Evolutionary conservation across 139 green algal species (phyloP), one percentile per base, ranked within the genome.

Genomic region (Volvox reticuliferus): DNA sequence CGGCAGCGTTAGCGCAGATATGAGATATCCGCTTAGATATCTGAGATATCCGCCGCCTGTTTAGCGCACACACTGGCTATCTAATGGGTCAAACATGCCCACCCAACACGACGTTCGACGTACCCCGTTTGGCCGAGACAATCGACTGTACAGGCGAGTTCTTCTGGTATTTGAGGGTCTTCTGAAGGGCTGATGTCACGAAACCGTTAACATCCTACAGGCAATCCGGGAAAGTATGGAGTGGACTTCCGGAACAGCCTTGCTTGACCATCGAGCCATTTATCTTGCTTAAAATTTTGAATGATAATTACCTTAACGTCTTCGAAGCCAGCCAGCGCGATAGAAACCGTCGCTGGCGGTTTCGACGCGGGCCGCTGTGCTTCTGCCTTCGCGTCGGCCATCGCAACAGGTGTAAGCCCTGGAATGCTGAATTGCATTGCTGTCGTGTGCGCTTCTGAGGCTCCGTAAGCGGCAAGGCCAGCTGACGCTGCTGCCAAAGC

Each of bases 271-370:
- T 55, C 44, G 5, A 5, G 44, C 5, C 5, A 55, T 5, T 55
- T 14, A 9, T 55, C 44, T 55, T n/a, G n/a, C 44, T 55, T 55
- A 14, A 9, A 55, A 55, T 14, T 55, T 9, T 61, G 18, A 65
- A 62, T 65, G n/a, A n/a, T n/a, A n/a, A n/a, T 20, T 30, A 78
- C 82, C 62, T 63, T 78, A 0, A 88, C 82, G 30, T 88, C 82
- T 61, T 88, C 82, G 24, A 78, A 88, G 32, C 82, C 82, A 13
- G 82, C 62, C 6, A 88, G 61, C 62, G 82, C n/a, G 32, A 88
- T 88, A 16, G 32, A 32, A 24, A 32, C 32, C 21, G 55, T 55
- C 5, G 44, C 44, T 55, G 44, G 44, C 44, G 44, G 28, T 50
- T 28, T 2, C 3, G 18, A 24, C 62, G 16, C 19, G 6, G 21